phyloP scores from a whole-genome alignment of 768 basidiomycete genomes.

The Aureoboletus auriporus region DNA sequence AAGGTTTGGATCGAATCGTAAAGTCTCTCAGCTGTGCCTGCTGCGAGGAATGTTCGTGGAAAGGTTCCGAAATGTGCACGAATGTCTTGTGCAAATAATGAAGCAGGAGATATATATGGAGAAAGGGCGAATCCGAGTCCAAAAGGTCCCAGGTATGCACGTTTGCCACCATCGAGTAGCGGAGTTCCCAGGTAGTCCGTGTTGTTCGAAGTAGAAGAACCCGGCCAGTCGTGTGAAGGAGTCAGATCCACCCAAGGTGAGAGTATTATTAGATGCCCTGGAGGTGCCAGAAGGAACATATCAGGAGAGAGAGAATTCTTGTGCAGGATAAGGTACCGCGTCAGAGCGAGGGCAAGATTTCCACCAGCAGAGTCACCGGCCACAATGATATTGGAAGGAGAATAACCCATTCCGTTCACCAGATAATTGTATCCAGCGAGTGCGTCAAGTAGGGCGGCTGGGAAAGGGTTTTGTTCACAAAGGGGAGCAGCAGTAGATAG shows the following conservation, averaged over 20 bases:
- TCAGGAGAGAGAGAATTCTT: constrained; percentile 24
- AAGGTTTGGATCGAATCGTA: constrained; percentile 49
- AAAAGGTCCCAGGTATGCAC: constrained; percentile 46
- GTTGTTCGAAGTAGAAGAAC: constrained; percentile 37
- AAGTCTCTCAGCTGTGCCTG: constrained; percentile 55
- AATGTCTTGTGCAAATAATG: constrained; percentile 32
- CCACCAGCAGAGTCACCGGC: constrained; percentile 78
- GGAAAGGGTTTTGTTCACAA: constrained; percentile 56
- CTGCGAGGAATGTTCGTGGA: constrained; percentile 57
- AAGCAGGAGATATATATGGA: constrained; percentile 59
- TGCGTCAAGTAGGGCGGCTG: constrained; percentile 69
- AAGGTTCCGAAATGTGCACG: constrained; percentile 48
- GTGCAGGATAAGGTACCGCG: constrained; percentile 57
- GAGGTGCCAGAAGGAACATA: constrained; percentile 37
- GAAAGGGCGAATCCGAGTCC: constrained; percentile 42
- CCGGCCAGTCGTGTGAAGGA: constrained; percentile 35
- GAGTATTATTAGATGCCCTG: constrained; percentile 47
- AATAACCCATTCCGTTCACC: constrained; percentile 50
- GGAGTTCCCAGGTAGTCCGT: constrained; percentile 22
- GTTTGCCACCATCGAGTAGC: not conserved
- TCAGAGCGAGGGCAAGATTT: constrained; percentile 63
- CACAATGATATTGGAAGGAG: constrained; percentile 57
- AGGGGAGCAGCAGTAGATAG: constrained; percentile 46
- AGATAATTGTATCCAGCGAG: constrained; percentile 74
- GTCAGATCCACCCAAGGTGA: constrained; percentile 55